Base-by-base conservation (phyloP, 164 flowering plant genomes). In the Tetrastigma voinierianum region DNA sequence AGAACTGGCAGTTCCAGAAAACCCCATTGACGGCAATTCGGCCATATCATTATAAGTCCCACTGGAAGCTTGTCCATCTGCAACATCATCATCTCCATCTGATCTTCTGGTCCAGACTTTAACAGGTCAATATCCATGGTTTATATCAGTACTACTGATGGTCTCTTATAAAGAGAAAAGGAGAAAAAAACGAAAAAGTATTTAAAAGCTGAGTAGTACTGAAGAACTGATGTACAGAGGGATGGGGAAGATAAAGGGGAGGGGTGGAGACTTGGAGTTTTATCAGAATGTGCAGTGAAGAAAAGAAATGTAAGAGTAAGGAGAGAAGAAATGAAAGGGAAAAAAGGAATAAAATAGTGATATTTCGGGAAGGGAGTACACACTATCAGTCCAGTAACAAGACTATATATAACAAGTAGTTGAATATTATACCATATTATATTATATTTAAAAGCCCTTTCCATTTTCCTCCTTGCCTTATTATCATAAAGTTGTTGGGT, bases 1-100 rank as follows among this genome's bases (percentile, higher is more conserved):
- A 55, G 67, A 4, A 32, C 55, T 57, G 54, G 49, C 23, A 43
- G 19, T 65, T 10, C 67, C 70, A 56, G 79, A 62, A 68, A 78
- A 77, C 10, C 72, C 78, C 18, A 71, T 53, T 4, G 77, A 65
- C 2, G 72, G 67, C 1, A 60, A 67, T 32, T 32, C 40, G 40
- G 40, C 40, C 4, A 59, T 73, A 1, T 72, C 19, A 9, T 65
- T 52, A 4, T 61, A 32, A 7, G 0, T 75, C 11, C 47, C 73
- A 17, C 56, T 13, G 84, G 82, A 56, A 82, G 70, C 69, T 76
- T 86, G 62, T 82, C 85, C 80, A 79, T 82, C 53, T 87, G 86
- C 85, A 80, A 76, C 80, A 84, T 78, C 80, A 78, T 72, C 82
- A 83, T 65, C 64, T 83, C 91, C 83, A 81, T 80, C 63, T 80